phyloP scores from a whole-genome alignment of 306 rosid species.

The Prunus salicina region DNA sequence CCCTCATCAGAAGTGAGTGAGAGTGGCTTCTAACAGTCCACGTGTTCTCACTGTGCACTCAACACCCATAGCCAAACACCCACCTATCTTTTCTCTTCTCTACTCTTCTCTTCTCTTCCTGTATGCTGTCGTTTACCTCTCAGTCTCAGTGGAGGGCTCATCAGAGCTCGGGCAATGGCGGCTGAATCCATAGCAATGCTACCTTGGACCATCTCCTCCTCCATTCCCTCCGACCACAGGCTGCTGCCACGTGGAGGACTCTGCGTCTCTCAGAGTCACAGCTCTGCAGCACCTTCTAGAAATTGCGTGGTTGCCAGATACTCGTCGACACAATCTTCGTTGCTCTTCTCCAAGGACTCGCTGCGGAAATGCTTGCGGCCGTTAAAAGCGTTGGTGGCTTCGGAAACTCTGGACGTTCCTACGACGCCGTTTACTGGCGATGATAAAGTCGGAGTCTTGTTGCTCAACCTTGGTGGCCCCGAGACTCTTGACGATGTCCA shows the following conservation, averaged over 20 bases:
- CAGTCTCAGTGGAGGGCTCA: not conserved
- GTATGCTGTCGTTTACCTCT: not conserved
- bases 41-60: slow-evolving; percentile 3
- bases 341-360: slow-evolving; percentile 47
- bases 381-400: slow-evolving; percentile 56
- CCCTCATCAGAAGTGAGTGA: not conserved
- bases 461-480: slow-evolving; percentile 96
- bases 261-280: slow-evolving; percentile 46
- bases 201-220: slow-evolving; percentile 28
- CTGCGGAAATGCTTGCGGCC: slow-evolving; percentile 49
- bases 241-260: slow-evolving; percentile 45
- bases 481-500: slow-evolving; percentile 97
- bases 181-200: slow-evolving; percentile 33
- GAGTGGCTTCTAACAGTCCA: slow-evolving; percentile 3
- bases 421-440: slow-evolving; percentile 51
- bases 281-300: slow-evolving; percentile 44
- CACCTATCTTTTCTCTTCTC: too few relatives aligned
- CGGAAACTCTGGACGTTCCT: slow-evolving; percentile 44
- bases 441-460: slow-evolving; percentile 76
- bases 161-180: slow-evolving; percentile 22
- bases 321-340: slow-evolving; percentile 40
- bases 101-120: not conserved
- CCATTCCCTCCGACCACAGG: slow-evolving; percentile 33
- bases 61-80: slow-evolving; percentile 11
- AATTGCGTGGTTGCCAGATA: slow-evolving; percentile 32